Evolutionary conservation across 2,329 filamentous ascomycete species (phyloP), one percentile per base, ranked within the genome.

Genomic region (Hyphodiscus sp.): DNA sequence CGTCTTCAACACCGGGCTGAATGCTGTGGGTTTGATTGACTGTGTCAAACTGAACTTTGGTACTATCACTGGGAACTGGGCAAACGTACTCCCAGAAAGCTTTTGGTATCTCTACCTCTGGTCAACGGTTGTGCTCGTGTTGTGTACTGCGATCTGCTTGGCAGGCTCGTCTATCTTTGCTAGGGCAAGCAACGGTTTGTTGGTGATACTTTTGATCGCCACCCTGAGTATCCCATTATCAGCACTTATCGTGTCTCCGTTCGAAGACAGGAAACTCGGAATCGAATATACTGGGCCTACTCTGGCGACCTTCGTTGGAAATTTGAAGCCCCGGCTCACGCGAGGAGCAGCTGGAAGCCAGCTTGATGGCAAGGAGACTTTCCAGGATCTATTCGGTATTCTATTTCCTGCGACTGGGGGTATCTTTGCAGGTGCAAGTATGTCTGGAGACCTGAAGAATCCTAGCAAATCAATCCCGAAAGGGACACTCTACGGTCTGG

Each of bases 371-470:
- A 73, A 81, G 43, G 82, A 85, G 57, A 91, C 78, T 15, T 95
- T 91, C 61, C 86, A 91, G 57, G 83, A 89, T 60, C 74, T 95
- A 9, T 95, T 95, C 71, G 91, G 89, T 2, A 90, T 95, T 57
- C 72, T 95, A 1, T 95, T 94, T 62, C 89, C 89, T 38, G 76
- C 77, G 20, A 80, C 77, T 1, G 79, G 73, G 2, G 77, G 79
- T 20, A 83, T 81, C 57, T 80, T 81, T 67, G 78, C 82, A 55
- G 91, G 91, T 18, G 90, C 90, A 7, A 92, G 88, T 61, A 95
- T 95, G 90, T 95, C 89, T 8, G 90, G 90, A 18, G 89, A 95
- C 66, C 70, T 95, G 48, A 86, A 81, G 57, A 85, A 90, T 58
- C 90, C 90, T 0, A 92, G 88, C 74, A 89, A 85, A 68, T 82